Percentiles rank a stretch among this genome's conserved stretches.
Conservation (phyloP, 1,284 basidiomycete species). For the Abortiporus biennis region DNA sequence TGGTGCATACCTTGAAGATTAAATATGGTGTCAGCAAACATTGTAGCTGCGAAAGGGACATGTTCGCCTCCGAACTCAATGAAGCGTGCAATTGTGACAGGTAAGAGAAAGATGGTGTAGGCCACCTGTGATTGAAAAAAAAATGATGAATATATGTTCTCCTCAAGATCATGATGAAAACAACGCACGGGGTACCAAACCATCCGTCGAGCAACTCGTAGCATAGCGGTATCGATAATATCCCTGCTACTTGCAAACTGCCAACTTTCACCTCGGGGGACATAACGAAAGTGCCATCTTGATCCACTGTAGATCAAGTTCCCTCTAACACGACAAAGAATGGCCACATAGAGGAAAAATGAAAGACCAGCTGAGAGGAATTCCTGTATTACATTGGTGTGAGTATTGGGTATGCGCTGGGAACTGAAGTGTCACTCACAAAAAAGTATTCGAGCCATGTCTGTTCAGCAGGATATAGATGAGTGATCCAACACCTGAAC, state of each 20-base stretch:
- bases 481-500: slow-evolving; percentile 42
- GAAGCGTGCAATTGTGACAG: slow-evolving; percentile 31
- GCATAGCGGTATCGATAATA: slow-evolving; percentile 28
- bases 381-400: slow-evolving; percentile 22
- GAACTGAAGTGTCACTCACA: slow-evolving; percentile 25
- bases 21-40: slow-evolving; percentile 30
- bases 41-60: slow-evolving; percentile 26
- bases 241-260: slow-evolving; percentile 29
- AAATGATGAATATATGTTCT: too few species aligned
- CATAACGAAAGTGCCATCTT: slow-evolving; percentile 28
- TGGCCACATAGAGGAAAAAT: slow-evolving; percentile 29
- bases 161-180: too few species aligned
- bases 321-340: slow-evolving; percentile 34
- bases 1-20: slow-evolving; percentile 27
- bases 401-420: not conserved
- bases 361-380: slow-evolving; percentile 27
- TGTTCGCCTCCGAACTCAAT: slow-evolving; percentile 22
- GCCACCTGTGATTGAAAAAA: slow-evolving; percentile 25
- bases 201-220: slow-evolving; percentile 27
- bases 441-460: slow-evolving; percentile 42
- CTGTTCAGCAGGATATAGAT: slow-evolving; percentile 33
- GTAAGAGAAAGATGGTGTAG: slow-evolving; percentile 30
- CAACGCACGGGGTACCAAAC: slow-evolving; percentile 27
- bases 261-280: slow-evolving; percentile 28
- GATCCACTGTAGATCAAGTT: slow-evolving; percentile 27